These are phyloP conservation scores for Fusarium chaquense DNA, from an alignment of 2,329 filamentous ascomycete species.

Conservation along the genomic window DNA sequence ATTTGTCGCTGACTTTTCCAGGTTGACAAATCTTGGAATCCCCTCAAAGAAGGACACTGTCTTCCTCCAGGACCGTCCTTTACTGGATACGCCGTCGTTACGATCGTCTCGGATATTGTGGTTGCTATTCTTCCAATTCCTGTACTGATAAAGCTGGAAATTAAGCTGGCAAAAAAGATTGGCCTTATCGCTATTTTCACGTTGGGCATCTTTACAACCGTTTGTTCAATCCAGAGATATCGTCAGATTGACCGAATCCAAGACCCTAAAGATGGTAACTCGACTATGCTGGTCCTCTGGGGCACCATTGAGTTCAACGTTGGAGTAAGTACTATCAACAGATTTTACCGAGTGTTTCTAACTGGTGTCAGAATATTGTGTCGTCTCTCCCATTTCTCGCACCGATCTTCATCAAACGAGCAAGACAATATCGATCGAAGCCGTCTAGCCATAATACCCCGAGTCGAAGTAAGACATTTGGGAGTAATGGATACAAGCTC, in stretches of 20 bases:
- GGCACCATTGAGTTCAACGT: slow-evolving; percentile 69
- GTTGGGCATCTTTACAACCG: slow-evolving; percentile 65
- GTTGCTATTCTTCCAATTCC: slow-evolving; percentile 65
- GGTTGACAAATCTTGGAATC: background rate
- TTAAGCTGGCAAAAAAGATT: slow-evolving; percentile 61
- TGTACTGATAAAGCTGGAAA: slow-evolving; percentile 61
- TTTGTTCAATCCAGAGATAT: slow-evolving; percentile 66
- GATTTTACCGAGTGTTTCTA: fast-evolving
- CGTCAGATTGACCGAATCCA: slow-evolving; percentile 64
- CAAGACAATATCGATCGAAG: slow-evolving; percentile 57
- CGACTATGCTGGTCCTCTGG: slow-evolving; percentile 68
- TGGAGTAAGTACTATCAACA: slow-evolving; percentile 56
- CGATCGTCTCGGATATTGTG: slow-evolving; percentile 63
- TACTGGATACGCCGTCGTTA: slow-evolving; percentile 64
- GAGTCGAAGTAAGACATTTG: slow-evolving; percentile 44
- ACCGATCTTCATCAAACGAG: slow-evolving; percentile 58
- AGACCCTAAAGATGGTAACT: slow-evolving; percentile 62
- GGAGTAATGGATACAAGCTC: slow-evolving; percentile 54
- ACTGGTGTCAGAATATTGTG: slow-evolving; percentile 56
- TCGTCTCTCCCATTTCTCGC: slow-evolving; percentile 61
- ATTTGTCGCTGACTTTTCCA: background rate
- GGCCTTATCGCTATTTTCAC: slow-evolving; percentile 65
- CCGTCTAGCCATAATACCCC: slow-evolving; percentile 50
- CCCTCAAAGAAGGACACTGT: slow-evolving; percentile 56
- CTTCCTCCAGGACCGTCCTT: slow-evolving; percentile 61